phyloP scores from a whole-genome alignment of 1,284 basidiomycete genomes.

The Dichomitus squalens region DNA sequence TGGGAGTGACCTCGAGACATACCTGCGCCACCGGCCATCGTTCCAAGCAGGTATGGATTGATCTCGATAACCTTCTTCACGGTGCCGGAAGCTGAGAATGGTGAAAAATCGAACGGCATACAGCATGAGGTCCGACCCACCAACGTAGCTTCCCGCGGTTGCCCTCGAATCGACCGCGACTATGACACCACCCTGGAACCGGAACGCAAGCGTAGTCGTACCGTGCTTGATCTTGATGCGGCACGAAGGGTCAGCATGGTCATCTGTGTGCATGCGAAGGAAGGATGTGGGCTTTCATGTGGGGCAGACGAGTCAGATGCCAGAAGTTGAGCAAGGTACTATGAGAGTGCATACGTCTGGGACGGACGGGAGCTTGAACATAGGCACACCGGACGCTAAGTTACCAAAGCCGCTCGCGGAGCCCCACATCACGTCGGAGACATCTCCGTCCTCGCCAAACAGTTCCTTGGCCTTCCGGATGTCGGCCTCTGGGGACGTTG shows the following conservation, averaged over 20 bases:
- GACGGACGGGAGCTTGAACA: constrained; percentile 70
- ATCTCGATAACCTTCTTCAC: constrained; percentile 99
- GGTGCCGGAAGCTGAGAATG: constrained; percentile 79
- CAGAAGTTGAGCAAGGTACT: background rate
- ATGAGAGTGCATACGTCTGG: constrained; percentile 61
- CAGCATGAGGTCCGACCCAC: constrained; percentile 46
- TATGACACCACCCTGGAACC: constrained; percentile 96
- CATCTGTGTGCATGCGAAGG: constrained; percentile 89
- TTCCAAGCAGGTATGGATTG: constrained; percentile 97
- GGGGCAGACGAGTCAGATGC: background rate
- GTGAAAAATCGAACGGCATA: background rate
- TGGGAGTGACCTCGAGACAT: constrained; percentile 28
- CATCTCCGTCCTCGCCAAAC: constrained; percentile 62
- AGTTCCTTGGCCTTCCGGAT: constrained; percentile 53
- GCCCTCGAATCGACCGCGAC: constrained; percentile 98
- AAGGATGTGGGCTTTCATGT: constrained; percentile 80
- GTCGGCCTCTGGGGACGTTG: constrained; percentile 50
- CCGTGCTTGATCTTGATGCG: constrained; percentile 99
- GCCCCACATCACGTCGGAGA: constrained; percentile 74
- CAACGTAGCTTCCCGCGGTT: constrained; percentile 96
- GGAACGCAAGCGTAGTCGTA: constrained; percentile 97
- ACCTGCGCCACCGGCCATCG: constrained; percentile 99
- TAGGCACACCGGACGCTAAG: constrained; percentile 66
- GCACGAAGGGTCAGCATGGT: constrained; percentile 90
- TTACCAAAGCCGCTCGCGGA: constrained; percentile 81